These are phyloP conservation scores for Eragrostis tef DNA, from an alignment of 202 grass and related monocot species.

Conservation along the genomic window DNA sequence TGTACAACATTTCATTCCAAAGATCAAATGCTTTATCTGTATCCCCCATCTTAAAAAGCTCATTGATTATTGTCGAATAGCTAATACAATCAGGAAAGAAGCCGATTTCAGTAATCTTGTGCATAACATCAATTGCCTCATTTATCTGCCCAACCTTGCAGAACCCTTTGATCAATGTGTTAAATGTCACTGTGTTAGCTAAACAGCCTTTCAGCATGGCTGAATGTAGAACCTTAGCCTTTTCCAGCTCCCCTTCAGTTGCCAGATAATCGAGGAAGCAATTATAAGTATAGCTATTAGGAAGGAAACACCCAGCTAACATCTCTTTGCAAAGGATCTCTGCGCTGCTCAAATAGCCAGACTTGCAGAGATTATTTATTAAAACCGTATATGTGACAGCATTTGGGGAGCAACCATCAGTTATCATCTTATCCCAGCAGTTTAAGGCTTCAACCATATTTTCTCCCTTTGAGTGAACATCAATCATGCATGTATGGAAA, in stretches of 20 bases:
- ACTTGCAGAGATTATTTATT: constrained; percentile 85
- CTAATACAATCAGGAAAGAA: constrained; percentile 79
- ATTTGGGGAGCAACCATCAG: constrained; percentile 60
- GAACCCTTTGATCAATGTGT: constrained; percentile 81
- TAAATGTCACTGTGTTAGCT: constrained; percentile 70
- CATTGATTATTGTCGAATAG: constrained; percentile 81
- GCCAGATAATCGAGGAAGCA: constrained; percentile 79
- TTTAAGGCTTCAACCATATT: constrained; percentile 67
- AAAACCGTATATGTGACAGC: constrained; percentile 62
- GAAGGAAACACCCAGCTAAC: constrained; percentile 52
- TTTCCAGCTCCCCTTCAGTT: constrained; percentile 67
- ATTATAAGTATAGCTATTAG: constrained; percentile 79
- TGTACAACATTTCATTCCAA: constrained; percentile 61
- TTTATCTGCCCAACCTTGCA: constrained; percentile 71
- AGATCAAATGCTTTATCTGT: constrained; percentile 60
- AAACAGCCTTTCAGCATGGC: constrained; percentile 65
- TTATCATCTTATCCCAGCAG: constrained; percentile 61
- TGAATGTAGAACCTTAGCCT: constrained; percentile 64
- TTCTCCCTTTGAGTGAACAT: constrained; percentile 61
- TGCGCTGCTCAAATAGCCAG: constrained; percentile 67
- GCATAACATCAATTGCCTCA: constrained; percentile 62
- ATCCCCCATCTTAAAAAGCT: constrained; percentile 65
- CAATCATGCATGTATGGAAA: constrained; percentile 85
- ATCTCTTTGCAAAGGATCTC: constrained; percentile 81
- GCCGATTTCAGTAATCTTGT: constrained; percentile 52